These are phyloP conservation scores for Abelmoschus esculentus DNA, from an alignment of 345 rosid genomes.

Conservation along the genomic window DNA sequence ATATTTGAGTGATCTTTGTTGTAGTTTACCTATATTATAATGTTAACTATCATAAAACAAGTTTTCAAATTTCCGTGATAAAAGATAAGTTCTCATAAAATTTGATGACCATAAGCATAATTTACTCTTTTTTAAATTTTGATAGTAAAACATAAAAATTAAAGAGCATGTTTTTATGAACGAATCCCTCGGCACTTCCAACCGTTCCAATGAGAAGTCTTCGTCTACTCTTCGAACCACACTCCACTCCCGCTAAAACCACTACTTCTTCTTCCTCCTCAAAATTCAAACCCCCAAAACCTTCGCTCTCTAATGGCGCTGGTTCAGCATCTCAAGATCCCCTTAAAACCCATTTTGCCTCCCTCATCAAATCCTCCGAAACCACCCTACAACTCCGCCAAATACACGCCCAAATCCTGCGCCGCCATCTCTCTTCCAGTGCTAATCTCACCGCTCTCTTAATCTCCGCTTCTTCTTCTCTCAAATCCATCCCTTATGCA, in stretches of 20 bases:
- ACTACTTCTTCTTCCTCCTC: neutral
- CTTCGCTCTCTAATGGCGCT: neutral
- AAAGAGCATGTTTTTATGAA: neutral
- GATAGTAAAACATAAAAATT: neutral
- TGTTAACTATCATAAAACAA: too few relatives aligned
- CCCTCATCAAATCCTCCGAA: conserved; percentile 39
- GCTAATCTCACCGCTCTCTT: conserved; percentile 37
- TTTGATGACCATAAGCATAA: too few relatives aligned
- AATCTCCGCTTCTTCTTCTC: conserved; percentile 42
- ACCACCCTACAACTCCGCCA: conserved; percentile 36
- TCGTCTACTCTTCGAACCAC: conserved; percentile 7
- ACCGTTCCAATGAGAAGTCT: conserved; percentile 19
- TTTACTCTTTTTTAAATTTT: too few relatives aligned
- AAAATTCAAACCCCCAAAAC: neutral
- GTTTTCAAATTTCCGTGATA: too few relatives aligned
- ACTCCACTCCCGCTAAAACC: conserved; percentile 7
- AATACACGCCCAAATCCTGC: conserved; percentile 52
- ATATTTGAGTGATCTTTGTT: too few relatives aligned
- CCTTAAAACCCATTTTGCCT: conserved; percentile 29
- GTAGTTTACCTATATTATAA: too few relatives aligned
- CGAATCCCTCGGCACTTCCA: neutral
- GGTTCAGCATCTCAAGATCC: conserved; percentile 10
- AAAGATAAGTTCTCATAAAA: too few relatives aligned
- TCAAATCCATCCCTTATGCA: conserved; percentile 32
- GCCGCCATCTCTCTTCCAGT: conserved; percentile 29